phyloP scores from a whole-genome alignment of 768 basidiomycete genomes.

The Xerocomellus intermedius region DNA sequence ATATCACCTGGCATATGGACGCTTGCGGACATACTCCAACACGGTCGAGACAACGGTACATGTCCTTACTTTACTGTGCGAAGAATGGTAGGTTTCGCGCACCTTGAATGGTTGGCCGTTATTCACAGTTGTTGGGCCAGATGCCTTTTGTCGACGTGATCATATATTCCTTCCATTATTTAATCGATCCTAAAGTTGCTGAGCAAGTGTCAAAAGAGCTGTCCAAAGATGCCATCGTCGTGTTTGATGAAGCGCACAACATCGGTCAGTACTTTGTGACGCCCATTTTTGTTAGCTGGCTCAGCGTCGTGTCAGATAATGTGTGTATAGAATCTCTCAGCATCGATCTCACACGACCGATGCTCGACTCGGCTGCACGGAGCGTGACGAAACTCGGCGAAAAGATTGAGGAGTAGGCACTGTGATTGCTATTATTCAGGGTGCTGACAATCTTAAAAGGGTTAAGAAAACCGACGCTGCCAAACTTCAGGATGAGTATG shows the following conservation, averaged over 20 bases:
- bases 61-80: slow-evolving; percentile 98
- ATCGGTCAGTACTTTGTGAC: slow-evolving; percentile 64
- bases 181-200: slow-evolving; percentile 97
- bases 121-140: slow-evolving; percentile 41
- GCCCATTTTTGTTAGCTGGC: neutral
- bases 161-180: slow-evolving; percentile 99
- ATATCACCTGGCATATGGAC: slow-evolving; percentile 92
- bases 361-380: slow-evolving; percentile 91
- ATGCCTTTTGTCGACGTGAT: slow-evolving; percentile 95
- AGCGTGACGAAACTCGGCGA: slow-evolving; percentile 85
- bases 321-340: slow-evolving; percentile 98
- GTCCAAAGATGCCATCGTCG: slow-evolving; percentile 96
- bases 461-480: slow-evolving; percentile 92
- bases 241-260: slow-evolving; percentile 99
- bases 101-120: neutral
- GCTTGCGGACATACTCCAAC: slow-evolving; percentile 85
- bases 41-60: slow-evolving; percentile 79
- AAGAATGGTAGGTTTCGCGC: slow-evolving; percentile 70
- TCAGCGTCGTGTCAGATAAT: slow-evolving; percentile 59
- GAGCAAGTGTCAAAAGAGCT: slow-evolving; percentile 98
- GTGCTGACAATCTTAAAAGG: slow-evolving; percentile 41
- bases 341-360: slow-evolving; percentile 94
- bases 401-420: slow-evolving; percentile 88
- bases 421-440: neutral
- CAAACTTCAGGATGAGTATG: slow-evolving; percentile 95